These are phyloP conservation scores for Corymbia calophylla DNA, from an alignment of 441 rosid genomes.

Conservation along the genomic window DNA sequence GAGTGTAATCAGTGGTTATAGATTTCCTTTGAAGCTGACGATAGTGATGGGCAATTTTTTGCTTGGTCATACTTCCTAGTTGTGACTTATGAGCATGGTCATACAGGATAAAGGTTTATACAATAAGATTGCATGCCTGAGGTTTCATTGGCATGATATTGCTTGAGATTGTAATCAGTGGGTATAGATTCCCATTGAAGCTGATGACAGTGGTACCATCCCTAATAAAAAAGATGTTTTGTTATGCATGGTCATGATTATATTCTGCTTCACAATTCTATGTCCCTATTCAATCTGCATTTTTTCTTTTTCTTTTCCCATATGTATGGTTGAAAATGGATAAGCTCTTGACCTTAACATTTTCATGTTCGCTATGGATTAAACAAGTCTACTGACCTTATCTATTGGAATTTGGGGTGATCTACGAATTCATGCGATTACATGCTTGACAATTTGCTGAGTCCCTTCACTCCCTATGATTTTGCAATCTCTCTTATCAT, in stretches of 20 bases:
- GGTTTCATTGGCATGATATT: not conserved
- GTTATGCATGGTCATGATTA: not conserved
- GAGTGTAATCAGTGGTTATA: not conserved
- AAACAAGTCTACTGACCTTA: not conserved
- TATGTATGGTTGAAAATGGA: not conserved
- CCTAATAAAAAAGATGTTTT: not conserved
- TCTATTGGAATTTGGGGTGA: not conserved
- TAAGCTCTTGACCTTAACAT: not conserved
- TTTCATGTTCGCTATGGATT: not conserved
- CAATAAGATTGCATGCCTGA: not conserved
- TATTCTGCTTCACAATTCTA: not conserved
- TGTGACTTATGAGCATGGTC: not conserved
- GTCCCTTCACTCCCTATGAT: not conserved
- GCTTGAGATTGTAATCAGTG: not conserved
- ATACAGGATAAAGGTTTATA: not conserved
- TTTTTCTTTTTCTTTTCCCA: not conserved
- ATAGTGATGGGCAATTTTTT: not conserved
- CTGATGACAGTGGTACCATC: not conserved
- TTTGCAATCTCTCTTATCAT: not conserved
- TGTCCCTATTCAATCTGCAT: not conserved
- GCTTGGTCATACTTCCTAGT: not conserved
- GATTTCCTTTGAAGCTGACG: not conserved
- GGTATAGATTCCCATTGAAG: not conserved
- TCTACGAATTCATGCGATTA: not conserved
- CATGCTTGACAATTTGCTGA: not conserved